Base-by-base conservation (phyloP, 768 basidiomycete species). In the Tricholoma sp. region DNA sequence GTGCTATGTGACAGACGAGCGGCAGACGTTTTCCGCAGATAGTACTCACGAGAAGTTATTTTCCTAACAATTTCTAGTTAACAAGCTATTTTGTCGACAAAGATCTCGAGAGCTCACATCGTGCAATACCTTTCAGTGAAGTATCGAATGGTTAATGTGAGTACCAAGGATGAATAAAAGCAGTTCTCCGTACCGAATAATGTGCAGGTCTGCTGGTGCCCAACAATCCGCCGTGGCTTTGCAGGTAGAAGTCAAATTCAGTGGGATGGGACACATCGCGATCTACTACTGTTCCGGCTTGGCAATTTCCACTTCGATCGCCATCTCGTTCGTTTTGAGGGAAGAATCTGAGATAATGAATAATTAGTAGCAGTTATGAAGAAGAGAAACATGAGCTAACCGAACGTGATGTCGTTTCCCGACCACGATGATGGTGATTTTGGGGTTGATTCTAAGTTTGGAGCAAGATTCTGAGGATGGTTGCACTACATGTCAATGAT, bases 241-340 rank as follows among this genome's bases (percentile, higher is more conserved):
- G 85, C 8, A 93, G 72, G 60, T 89, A 91, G 69, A 84, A 93
- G 62, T 93, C 91, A 34, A 86, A 85, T 56, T 91, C 88, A 1
- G 82, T 79, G 0, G 89, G 88, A 61, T 88, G 85, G 0, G 81
- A 77, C 42, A 91, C 81, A 4, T 83, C 84, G 2, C 75, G 74
- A 64, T 93, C 91, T 20, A 91, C 80, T 13, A 93, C 88, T 0
- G 89, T 89, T 6, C 91, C 91, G 0, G 91, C 88, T 1, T 76
- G 81, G 63, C 84, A 86, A 62, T 93, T 93, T 1, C 85, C 86
- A 55, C 83, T 87, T 55, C 74, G 76, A 60, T 92, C 90, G 0
- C 73, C 81, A n/a, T 87, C 82, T 6, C 66, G 60, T 1, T 63
- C 59, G 34, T 57, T 67, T 54, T 66, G 63, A 42, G 67, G 66